Evolutionary conservation across 2,329 filamentous ascomycete genomes (phyloP).

Genomic region (Elsinoe batatas): DNA sequence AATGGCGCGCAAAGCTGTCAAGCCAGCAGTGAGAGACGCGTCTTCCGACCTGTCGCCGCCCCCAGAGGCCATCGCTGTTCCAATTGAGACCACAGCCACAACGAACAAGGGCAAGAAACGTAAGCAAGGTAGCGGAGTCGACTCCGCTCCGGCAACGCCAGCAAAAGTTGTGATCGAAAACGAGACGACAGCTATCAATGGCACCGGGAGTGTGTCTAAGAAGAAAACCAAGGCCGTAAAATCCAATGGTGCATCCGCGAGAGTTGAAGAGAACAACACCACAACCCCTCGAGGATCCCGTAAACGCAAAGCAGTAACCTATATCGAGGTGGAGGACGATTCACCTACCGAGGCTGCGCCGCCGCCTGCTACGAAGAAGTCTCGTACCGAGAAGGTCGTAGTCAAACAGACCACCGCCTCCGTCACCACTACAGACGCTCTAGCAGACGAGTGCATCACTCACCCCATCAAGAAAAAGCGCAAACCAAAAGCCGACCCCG

Average conservation of each 20-base stretch:
- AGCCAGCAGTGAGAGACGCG: slow-evolving; percentile 3
- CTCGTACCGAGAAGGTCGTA: slow-evolving; percentile 13
- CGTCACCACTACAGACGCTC: not conserved
- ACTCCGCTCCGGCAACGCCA: not conserved
- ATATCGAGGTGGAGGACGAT: slow-evolving; percentile 12
- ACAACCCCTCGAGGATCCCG: slow-evolving; percentile 14
- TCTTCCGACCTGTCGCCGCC: slow-evolving; percentile 13
- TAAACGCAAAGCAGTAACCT: slow-evolving; percentile 13
- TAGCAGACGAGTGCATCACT: not conserved
- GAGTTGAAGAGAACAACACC: slow-evolving; percentile 14
- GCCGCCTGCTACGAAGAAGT: not conserved
- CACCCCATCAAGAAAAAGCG: not conserved
- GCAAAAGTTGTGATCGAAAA: slow-evolving; percentile 4
- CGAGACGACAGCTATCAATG: slow-evolving; percentile 4
- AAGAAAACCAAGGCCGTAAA: not conserved
- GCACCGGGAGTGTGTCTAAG: not conserved
- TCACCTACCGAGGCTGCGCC: not conserved
- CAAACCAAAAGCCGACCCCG: no score
- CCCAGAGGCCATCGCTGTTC: not conserved
- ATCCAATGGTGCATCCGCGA: not conserved
- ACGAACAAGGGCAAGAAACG: slow-evolving; percentile 9
- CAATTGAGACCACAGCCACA: not conserved
- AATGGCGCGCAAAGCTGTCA: slow-evolving; percentile 12
- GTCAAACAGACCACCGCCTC: not conserved
- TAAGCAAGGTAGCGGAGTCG: not conserved